phyloP scores from a whole-genome alignment of 2,329 filamentous ascomycete species.

The Zymoseptoria ardabiliae region DNA sequence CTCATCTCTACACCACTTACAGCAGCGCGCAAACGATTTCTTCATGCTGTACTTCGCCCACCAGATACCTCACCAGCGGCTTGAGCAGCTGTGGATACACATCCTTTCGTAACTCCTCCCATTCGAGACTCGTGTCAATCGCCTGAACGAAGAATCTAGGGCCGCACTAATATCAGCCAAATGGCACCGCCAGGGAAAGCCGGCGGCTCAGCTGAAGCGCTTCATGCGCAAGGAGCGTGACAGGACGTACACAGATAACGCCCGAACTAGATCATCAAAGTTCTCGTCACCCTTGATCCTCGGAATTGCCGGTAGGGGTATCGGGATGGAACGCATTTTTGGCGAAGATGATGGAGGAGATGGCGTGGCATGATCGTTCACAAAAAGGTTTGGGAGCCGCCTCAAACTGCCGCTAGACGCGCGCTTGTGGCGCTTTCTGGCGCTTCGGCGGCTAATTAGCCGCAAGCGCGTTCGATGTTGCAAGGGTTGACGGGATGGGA shows the following conservation, averaged over 20 bases:
- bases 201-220: slow-evolving; percentile 1
- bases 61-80: slow-evolving; percentile 60
- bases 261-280: slow-evolving; percentile 59
- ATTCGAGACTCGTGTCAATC: slow-evolving; percentile 58
- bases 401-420: neutral
- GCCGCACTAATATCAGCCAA: slow-evolving; percentile 5
- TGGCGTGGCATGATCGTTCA: neutral
- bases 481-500: neutral
- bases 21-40: slow-evolving; percentile 66
- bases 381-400: neutral
- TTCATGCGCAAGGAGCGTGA: neutral
- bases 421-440: neutral
- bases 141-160: slow-evolving; percentile 55
- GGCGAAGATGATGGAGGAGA: neutral
- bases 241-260: slow-evolving; percentile 52
- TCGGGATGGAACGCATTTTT: neutral
- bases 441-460: neutral
- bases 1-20: slow-evolving; percentile 35
- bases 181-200: slow-evolving; percentile 3
- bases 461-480: neutral
- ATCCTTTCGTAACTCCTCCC: slow-evolving; percentile 65
- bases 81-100: slow-evolving; percentile 50
- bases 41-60: slow-evolving; percentile 56
- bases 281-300: slow-evolving; percentile 51
- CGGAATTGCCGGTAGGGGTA: slow-evolving; percentile 7